Conservation (phyloP, 495 filamentous ascomycete genomes). For the Penicillium odoratum region DNA sequence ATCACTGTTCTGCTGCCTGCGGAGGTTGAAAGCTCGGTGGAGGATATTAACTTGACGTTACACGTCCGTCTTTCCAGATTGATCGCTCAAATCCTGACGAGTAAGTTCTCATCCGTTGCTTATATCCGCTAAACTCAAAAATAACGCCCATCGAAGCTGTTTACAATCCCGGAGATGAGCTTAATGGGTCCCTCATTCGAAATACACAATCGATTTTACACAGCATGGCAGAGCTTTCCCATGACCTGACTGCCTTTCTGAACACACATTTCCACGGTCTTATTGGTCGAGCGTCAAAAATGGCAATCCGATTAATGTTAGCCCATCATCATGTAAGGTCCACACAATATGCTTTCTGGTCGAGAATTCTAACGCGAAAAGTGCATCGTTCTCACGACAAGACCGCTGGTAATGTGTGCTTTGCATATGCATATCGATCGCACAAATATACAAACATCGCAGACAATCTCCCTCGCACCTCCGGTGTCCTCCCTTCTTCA, state of each 20-base stretch:
- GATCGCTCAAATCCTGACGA: conserved; percentile 31
- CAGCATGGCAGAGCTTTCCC: conserved; percentile 29
- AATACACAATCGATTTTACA: conserved; percentile 33
- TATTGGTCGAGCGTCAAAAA: conserved; percentile 31
- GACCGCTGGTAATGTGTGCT: conserved; percentile 36
- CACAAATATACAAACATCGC: conserved; percentile 22
- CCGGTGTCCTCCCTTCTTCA: conserved; percentile 33
- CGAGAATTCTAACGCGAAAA: conserved; percentile 10
- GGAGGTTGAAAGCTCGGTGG: conserved; percentile 25
- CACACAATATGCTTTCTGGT: background rate
- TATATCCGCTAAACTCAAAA: background rate
- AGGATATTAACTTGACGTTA: conserved; percentile 30
- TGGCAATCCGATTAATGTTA: conserved; percentile 33
- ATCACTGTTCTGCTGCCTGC: conserved; percentile 37
- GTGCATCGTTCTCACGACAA: conserved; percentile 34
- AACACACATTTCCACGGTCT: conserved; percentile 31
- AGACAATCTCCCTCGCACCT: conserved; percentile 19
- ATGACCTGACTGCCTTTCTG: conserved; percentile 28
- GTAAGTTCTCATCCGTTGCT: conserved; percentile 10
- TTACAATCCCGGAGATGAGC: conserved; percentile 29
- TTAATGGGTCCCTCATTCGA: conserved; percentile 26
- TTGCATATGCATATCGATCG: conserved; percentile 33
- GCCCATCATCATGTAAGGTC: conserved; percentile 33
- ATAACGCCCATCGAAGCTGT: conserved; percentile 20
- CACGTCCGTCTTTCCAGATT: conserved; percentile 32